A percentile compares a stretch with the other conserved stretches of the same genome.
Evolutionary conservation across 2,329 filamentous ascomycete species (phyloP).

Genomic region (Xylariaceae sp.): DNA sequence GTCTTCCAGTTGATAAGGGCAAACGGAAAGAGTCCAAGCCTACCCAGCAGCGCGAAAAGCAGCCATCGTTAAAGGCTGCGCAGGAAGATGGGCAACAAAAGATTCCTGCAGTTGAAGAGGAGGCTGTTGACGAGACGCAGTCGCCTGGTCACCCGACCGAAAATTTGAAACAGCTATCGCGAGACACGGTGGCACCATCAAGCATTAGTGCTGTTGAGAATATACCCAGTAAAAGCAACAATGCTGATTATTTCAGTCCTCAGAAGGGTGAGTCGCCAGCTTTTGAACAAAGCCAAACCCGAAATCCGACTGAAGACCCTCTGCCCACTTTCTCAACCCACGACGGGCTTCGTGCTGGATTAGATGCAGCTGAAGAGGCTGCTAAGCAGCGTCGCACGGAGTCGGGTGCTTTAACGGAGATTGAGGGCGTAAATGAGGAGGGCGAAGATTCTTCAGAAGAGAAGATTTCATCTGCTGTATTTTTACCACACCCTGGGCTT

Average conservation of each 20-base stretch:
- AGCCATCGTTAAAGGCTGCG: conserved; percentile 36
- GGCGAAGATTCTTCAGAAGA: conserved; percentile 70
- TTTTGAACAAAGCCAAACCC: conserved; percentile 13
- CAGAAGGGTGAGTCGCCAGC: conserved; percentile 5
- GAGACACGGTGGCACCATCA: conserved; percentile 21
- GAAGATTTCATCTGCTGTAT: conserved; percentile 83
- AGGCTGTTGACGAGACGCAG: conserved; percentile 19
- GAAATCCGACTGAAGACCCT: conserved; percentile 10
- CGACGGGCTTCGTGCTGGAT: conserved; percentile 6
- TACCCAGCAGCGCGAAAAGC: conserved; percentile 39
- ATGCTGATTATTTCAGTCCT: conserved; percentile 28
- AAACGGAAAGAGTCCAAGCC: conserved; percentile 50
- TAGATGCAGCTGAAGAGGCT: conserved; percentile 8
- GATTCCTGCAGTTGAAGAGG: conserved; percentile 14
- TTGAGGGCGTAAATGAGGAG: conserved; percentile 43
- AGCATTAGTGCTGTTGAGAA: conserved; percentile 12
- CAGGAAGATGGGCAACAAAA: conserved; percentile 12
- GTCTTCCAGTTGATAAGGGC: conserved; percentile 56
- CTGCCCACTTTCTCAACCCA: conserved; percentile 6
- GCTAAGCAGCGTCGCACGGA: conserved; percentile 30
- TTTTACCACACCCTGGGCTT: conserved; percentile 70
- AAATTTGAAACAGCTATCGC: conserved; percentile 21
- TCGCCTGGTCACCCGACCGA: conserved; percentile 25
- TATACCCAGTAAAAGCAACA: conserved; percentile 9
- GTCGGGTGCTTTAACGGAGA: conserved; percentile 40